Percentiles rank a stretch among this genome's conserved stretches.
Conservation (phyloP, 2,329 filamentous ascomycete species). For the Trichophyton benhamiae region DNA sequence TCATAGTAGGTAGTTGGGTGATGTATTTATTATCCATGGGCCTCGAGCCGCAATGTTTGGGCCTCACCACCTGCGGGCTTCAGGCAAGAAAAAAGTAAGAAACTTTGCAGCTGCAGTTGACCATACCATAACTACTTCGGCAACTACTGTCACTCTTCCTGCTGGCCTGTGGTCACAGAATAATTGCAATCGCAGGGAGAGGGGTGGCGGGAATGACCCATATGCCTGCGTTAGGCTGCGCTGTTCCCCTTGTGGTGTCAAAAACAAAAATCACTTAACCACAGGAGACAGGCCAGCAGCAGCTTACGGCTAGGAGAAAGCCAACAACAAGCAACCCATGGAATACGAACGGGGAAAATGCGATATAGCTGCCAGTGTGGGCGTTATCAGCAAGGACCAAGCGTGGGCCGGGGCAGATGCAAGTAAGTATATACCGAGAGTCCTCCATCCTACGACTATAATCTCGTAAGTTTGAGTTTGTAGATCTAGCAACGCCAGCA, state of each 20-base stretch:
- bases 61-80: not conserved
- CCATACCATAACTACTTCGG: too few species aligned
- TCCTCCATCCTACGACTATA: not conserved
- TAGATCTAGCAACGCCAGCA: not conserved
- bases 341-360: not conserved
- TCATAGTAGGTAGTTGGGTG: not conserved
- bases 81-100: not conserved
- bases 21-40: not conserved
- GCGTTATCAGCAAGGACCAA: constrained; percentile 1
- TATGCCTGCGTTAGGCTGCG: not conserved
- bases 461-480: constrained; percentile 3
- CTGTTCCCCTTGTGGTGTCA: not conserved
- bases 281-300: not conserved
- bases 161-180: not conserved
- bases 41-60: not conserved
- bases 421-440: not conserved
- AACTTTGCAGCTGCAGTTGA: not conserved
- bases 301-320: too few species aligned
- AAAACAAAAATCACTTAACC: not conserved
- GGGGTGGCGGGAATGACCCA: not conserved
- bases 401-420: not conserved
- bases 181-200: not conserved
- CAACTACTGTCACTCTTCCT: not conserved
- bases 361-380: not conserved
- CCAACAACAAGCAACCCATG: not conserved